Conservation (phyloP, 805 yeast genomes). For the Barnettozyma vustinii region DNA sequence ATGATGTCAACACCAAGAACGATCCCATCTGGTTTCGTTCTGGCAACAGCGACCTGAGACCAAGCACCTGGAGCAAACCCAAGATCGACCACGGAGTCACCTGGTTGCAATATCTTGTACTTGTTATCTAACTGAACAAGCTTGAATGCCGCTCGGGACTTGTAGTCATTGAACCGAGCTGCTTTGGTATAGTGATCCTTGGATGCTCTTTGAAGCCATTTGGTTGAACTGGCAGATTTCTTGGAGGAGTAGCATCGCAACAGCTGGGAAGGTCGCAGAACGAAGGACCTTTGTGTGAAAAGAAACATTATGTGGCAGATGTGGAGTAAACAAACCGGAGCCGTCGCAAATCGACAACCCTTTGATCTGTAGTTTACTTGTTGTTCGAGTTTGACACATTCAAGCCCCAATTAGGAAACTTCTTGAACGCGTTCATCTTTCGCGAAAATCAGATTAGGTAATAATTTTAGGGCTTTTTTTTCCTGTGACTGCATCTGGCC, state of each 20-base stretch:
- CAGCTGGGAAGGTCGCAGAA: constrained; percentile 1
- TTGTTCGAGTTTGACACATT: neutral
- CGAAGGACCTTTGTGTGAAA: neutral
- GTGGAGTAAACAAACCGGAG: neutral
- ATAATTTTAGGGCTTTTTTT: neutral
- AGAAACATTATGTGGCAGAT: neutral
- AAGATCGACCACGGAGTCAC: constrained; percentile 69
- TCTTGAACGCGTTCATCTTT: neutral
- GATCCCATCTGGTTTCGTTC: constrained; percentile 43
- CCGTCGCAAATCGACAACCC: neutral
- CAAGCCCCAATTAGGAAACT: neutral
- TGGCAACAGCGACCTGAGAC: constrained; percentile 74
- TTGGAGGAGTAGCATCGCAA: constrained; percentile 16
- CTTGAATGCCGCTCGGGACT: constrained; percentile 91
- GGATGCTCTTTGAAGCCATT: constrained; percentile 73
- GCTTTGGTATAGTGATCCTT: constrained; percentile 61
- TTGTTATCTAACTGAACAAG: constrained; percentile 67
- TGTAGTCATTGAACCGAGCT: constrained; percentile 56
- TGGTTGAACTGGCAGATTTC: constrained; percentile 47
- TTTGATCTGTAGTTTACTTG: neutral
- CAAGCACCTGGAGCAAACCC: constrained; percentile 96
- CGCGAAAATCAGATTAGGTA: neutral
- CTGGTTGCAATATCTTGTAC: constrained; percentile 50
- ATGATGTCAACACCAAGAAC: constrained; percentile 82
- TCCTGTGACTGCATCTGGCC: constrained; percentile 8